Percentiles rank a stretch among this genome's conserved stretches.
phyloP scores from a whole-genome alignment of 2,329 filamentous ascomycete genomes.

The Talaromyces pinophilus region DNA sequence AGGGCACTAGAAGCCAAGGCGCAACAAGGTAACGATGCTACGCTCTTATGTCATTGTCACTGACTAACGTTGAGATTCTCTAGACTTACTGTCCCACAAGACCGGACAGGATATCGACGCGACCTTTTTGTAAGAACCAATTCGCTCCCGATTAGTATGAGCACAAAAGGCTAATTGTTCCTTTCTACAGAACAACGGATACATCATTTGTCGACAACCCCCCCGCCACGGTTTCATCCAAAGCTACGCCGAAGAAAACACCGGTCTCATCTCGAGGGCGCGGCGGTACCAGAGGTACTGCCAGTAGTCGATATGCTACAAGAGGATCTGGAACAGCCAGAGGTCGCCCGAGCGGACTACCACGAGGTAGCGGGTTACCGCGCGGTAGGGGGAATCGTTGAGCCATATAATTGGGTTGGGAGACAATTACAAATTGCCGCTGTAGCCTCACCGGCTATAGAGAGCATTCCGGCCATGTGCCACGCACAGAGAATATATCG shows the following conservation, averaged over 20 bases:
- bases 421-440: background rate
- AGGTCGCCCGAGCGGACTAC: constrained; percentile 41
- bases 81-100: constrained; percentile 27
- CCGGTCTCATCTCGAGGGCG: constrained; percentile 28
- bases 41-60: no score
- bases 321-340: constrained; percentile 35
- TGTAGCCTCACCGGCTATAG: background rate
- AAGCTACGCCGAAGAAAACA: constrained; percentile 42
- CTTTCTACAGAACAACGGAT: constrained; percentile 71
- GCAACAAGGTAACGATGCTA: constrained; percentile 44
- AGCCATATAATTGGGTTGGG: constrained; percentile 19
- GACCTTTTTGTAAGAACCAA: constrained; percentile 73
- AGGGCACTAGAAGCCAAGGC: constrained; percentile 62
- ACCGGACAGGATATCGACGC: constrained; percentile 64
- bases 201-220: constrained; percentile 90
- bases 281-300: constrained; percentile 31
- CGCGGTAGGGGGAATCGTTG: constrained; percentile 44
- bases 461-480: background rate
- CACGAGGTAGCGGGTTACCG: constrained; percentile 39
- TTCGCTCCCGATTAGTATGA: background rate
- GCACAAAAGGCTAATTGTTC: constrained; percentile 5
- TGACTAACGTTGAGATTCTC: background rate
- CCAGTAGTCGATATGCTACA: constrained; percentile 40
- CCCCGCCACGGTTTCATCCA: constrained; percentile 52
- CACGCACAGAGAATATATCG: background rate